phyloP scores from a whole-genome alignment of 2,329 filamentous ascomycete species.

The Arthrobotrys musiformis region DNA sequence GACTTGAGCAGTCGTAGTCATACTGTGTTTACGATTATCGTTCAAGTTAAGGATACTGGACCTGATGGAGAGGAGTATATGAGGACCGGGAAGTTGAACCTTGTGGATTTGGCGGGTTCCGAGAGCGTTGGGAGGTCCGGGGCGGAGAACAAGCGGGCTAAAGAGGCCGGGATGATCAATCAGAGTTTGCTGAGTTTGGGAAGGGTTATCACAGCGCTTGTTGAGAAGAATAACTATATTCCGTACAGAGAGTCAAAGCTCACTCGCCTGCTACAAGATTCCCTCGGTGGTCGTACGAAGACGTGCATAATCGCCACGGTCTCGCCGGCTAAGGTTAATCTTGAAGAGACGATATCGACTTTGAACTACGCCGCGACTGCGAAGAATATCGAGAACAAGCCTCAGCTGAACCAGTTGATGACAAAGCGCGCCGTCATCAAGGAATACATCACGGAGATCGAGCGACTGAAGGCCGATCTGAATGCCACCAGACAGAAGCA shows the following conservation, averaged over 20 bases:
- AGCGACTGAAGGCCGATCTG: conserved; percentile 91
- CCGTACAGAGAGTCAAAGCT: conserved; percentile 94
- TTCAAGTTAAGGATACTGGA: conserved; percentile 82
- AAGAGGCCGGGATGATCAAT: conserved; percentile 96
- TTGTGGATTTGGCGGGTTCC: conserved; percentile 95
- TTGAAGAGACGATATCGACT: conserved; percentile 98
- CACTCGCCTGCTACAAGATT: conserved; percentile 93
- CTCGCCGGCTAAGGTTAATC: conserved; percentile 90
- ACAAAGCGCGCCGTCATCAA: conserved; percentile 91
- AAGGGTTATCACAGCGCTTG: conserved; percentile 95
- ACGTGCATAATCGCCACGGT: conserved; percentile 98
- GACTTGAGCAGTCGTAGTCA: conserved; percentile 97
- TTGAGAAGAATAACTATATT: conserved; percentile 89
- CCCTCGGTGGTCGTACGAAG: conserved; percentile 91
- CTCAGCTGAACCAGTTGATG: conserved; percentile 89
- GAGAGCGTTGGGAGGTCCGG: conserved; percentile 98
- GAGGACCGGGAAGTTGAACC: conserved; percentile 90
- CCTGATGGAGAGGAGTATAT: conserved; percentile 90
- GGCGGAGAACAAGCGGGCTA: conserved; percentile 95
- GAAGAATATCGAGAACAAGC: conserved; percentile 98
- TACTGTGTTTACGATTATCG: conserved; percentile 95
- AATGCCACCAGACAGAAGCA: conserved; percentile 93
- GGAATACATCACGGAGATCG: conserved; percentile 91
- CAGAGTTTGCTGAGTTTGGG: conserved; percentile 95
- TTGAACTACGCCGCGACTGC: conserved; percentile 97